A percentile compares a stretch with the other conserved stretches of the same genome.
These are phyloP conservation scores for Areca catechu DNA, from an alignment of 176 grass and related monocot species.

Conservation along the genomic window DNA sequence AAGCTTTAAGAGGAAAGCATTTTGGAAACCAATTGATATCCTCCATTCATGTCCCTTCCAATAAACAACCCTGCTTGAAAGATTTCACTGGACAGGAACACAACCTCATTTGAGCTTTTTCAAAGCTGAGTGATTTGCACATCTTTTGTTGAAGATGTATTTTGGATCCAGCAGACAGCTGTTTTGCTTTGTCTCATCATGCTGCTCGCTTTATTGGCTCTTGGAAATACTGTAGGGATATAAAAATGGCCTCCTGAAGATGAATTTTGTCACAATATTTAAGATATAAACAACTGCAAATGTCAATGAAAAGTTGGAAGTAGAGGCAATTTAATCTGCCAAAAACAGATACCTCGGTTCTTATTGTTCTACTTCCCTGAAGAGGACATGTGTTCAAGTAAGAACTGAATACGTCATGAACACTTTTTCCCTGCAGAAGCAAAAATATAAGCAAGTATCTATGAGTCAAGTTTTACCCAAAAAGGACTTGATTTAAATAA, in stretches of 20 bases:
- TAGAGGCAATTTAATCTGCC: background rate
- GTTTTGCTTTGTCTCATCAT: no score
- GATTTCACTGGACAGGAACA: no score
- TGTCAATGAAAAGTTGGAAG: slow-evolving; percentile 14
- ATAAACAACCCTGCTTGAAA: no score
- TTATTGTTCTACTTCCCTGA: slow-evolving; percentile 98
- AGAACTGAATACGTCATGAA: slow-evolving; percentile 55
- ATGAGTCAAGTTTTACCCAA: no score
- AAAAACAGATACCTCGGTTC: slow-evolving; percentile 70
- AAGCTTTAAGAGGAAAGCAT: no score
- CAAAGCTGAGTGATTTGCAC: no score
- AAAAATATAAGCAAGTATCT: background rate
- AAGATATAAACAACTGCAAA: slow-evolving; percentile 9
- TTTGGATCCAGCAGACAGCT: no score
- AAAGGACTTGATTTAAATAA: no score
- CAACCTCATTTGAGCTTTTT: no score
- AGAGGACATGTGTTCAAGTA: slow-evolving; percentile 93
- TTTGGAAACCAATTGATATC: no score
- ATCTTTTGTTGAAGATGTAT: no score
- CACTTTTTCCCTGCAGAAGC: slow-evolving; percentile 47
- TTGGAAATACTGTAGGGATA: slow-evolving; percentile 83
- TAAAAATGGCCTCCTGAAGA: slow-evolving; percentile 75
- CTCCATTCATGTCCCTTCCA: no score
- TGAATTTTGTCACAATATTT: slow-evolving; percentile 15
- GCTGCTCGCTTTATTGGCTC: slow-evolving; percentile 51